Evolutionary conservation across 2,329 filamentous ascomycete species (phyloP).

Genomic region (Cercospora nicotianae): DNA sequence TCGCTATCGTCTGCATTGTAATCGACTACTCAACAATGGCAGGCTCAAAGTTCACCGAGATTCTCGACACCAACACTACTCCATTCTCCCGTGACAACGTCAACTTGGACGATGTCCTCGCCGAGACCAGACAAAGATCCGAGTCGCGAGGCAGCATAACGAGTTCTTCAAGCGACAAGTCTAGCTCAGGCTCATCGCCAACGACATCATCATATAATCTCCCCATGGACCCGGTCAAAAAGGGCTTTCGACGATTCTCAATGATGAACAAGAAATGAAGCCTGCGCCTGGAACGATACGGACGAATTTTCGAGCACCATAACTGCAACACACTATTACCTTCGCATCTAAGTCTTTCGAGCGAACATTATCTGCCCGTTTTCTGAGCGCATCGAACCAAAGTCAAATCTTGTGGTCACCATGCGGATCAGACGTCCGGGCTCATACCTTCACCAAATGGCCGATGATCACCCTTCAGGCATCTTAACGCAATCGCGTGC

Average conservation of each 20-base stretch:
- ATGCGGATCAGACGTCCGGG: background rate
- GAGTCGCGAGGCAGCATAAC: slow-evolving; percentile 31
- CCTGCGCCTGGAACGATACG: background rate
- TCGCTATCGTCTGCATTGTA: background rate
- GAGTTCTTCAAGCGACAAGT: slow-evolving; percentile 24
- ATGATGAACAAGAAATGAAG: slow-evolving; percentile 20
- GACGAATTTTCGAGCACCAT: background rate
- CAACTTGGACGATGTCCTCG: slow-evolving; percentile 39
- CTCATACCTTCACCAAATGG: background rate
- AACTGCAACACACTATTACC: background rate
- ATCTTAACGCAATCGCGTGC: background rate
- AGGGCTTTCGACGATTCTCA: slow-evolving; percentile 22
- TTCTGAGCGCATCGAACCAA: background rate
- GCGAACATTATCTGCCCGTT: background rate
- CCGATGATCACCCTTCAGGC: background rate
- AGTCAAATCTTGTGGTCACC: background rate
- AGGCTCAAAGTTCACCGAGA: slow-evolving; percentile 41
- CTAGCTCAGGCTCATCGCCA: slow-evolving; percentile 16
- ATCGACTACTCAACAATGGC: slow-evolving; percentile 28
- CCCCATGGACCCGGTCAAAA: slow-evolving; percentile 20
- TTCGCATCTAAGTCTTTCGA: background rate
- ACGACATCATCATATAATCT: slow-evolving; percentile 13
- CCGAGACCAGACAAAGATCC: slow-evolving; percentile 36
- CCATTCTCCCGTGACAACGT: slow-evolving; percentile 39
- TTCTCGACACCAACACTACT: slow-evolving; percentile 35